These are phyloP conservation scores for Colletotrichum sp. DNA, from an alignment of 2,329 filamentous ascomycete genomes.

Conservation along the genomic window DNA sequence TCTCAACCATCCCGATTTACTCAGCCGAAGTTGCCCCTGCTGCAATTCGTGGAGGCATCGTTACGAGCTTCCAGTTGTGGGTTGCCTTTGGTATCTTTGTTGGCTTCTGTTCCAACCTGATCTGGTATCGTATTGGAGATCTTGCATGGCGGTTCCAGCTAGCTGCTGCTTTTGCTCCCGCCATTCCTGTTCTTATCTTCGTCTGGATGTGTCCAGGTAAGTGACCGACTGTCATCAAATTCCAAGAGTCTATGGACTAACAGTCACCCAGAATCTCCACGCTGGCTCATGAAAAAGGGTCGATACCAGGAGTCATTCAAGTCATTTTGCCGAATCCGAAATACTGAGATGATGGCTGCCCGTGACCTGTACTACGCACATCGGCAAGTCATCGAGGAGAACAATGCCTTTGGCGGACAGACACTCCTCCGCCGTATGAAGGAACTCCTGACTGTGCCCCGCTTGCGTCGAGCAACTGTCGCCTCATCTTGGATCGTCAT, in stretches of 20 bases:
- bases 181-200: constrained; percentile 55
- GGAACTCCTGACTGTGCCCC: constrained; percentile 53
- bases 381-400: constrained; percentile 47
- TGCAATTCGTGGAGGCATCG: constrained; percentile 73
- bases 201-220: constrained; percentile 63
- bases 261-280: constrained; percentile 53
- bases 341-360: constrained; percentile 60
- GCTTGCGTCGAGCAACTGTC: constrained; percentile 47
- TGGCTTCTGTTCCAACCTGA: constrained; percentile 65
- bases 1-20: constrained; percentile 72
- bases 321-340: constrained; percentile 55
- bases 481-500: constrained; percentile 34
- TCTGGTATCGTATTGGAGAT: constrained; percentile 51
- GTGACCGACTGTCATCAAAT: accelerated
- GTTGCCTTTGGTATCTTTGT: constrained; percentile 58
- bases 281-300: constrained; percentile 70
- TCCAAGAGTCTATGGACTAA: accelerated
- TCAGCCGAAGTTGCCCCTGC: constrained; percentile 75
- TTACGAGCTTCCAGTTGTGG: constrained; percentile 78
- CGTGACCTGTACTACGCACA: constrained; percentile 59
- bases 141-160: constrained; percentile 66
- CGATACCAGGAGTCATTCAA: constrained; percentile 65
- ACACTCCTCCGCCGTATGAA: constrained; percentile 44
- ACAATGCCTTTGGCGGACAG: constrained; percentile 39
- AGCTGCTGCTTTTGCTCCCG: constrained; percentile 66